phyloP scores from a whole-genome alignment of 1,284 basidiomycete genomes.

The Boletus semigastroideus region DNA sequence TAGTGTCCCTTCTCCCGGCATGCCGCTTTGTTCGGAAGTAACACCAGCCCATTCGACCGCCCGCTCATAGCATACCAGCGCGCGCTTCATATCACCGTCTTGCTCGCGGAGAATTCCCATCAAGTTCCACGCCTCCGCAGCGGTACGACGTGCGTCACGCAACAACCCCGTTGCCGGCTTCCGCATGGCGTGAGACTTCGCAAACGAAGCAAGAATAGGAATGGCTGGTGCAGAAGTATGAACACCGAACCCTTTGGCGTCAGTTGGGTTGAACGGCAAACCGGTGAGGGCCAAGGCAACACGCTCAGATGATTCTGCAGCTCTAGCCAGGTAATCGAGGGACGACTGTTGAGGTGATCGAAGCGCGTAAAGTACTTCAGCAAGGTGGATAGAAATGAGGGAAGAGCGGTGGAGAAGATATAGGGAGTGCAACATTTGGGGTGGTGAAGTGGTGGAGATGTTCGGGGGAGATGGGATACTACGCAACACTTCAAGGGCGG shows the following conservation, averaged over 20 bases:
- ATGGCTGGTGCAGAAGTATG: constrained; percentile 46
- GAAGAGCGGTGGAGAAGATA: constrained; percentile 74
- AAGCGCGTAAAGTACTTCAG: constrained; percentile 70
- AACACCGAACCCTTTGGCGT: constrained; percentile 38
- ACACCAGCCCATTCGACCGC: constrained; percentile 65
- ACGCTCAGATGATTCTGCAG: constrained; percentile 66
- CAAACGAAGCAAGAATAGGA: constrained; percentile 42
- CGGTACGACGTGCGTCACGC: constrained; percentile 67
- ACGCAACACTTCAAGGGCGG: constrained; percentile 67
- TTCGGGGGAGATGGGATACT: constrained; percentile 54
- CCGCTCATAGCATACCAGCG: constrained; percentile 57
- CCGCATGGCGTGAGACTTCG: constrained; percentile 47
- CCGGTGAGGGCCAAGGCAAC: constrained; percentile 59
- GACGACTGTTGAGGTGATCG: constrained; percentile 44
- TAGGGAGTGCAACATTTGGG: constrained; percentile 62
- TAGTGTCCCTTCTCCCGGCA: constrained; percentile 49
- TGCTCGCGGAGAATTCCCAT: constrained; percentile 48
- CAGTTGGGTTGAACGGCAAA: constrained; percentile 37
- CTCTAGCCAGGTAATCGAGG: constrained; percentile 55
- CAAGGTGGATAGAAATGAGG: constrained; percentile 70
- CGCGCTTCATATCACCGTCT: constrained; percentile 39
- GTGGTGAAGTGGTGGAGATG: constrained; percentile 44
- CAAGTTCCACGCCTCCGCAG: constrained; percentile 68
- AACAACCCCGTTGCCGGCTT: constrained; percentile 60
- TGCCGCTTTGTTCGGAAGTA: constrained; percentile 37